Conservation (phyloP, 108 stramenopile genomes). For the Craspedostauros australis region DNA sequence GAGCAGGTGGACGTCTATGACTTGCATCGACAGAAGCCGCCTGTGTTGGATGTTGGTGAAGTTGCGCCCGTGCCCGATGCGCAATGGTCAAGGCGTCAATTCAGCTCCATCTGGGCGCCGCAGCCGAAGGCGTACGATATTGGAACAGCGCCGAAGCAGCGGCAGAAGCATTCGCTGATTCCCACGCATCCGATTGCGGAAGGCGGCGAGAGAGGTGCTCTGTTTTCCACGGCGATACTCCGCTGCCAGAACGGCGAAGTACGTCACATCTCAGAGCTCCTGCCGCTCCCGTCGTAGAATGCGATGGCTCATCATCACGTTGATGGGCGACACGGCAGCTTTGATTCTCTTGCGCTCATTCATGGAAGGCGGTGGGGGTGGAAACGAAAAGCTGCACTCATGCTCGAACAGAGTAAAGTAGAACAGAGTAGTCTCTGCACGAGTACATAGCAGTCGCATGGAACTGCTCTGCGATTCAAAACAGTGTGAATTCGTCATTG, state of each 20-base stretch:
- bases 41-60: slow-evolving; percentile 56
- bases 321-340: no score
- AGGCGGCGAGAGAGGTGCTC: slow-evolving; percentile 43
- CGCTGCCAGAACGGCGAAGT: background rate
- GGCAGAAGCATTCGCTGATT: background rate
- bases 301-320: no score
- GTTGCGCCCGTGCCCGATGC: slow-evolving; percentile 52
- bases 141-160: background rate
- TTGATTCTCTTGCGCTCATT: no score
- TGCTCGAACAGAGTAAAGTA: no score
- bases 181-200: slow-evolving; percentile 29
- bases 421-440: no score
- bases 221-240: slow-evolving; percentile 25
- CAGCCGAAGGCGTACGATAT: slow-evolving; percentile 69
- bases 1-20: slow-evolving; percentile 40
- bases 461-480: no score
- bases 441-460: no score
- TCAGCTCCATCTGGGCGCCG: slow-evolving; percentile 87
- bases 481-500: no score
- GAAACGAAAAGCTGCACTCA: no score
- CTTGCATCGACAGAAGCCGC: slow-evolving; percentile 45
- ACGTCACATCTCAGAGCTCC: background rate
- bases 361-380: no score
- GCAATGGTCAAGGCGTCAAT: slow-evolving; percentile 78
- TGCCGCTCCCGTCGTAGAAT: no score